Base-by-base conservation (phyloP, 2,329 filamentous ascomycete genomes). In the Cryoendolithus antarcticus region DNA sequence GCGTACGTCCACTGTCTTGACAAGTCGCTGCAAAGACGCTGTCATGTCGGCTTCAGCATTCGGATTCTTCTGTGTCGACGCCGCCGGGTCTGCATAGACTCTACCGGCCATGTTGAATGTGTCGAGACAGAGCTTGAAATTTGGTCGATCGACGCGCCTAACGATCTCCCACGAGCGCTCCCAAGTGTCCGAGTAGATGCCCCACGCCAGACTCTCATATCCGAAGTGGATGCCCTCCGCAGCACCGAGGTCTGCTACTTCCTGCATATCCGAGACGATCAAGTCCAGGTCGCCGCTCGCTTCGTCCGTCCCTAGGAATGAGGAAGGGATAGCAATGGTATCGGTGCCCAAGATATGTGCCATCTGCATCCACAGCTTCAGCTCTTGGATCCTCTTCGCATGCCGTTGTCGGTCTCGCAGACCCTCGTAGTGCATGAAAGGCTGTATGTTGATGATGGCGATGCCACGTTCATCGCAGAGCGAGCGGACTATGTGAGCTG, bases 371-470 rank as follows among this genome's bases (percentile, higher is more conserved):
- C 82, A 89, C 13, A 80, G 64, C 8, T 70, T 62, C 13, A 89
- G 68, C 48, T 85, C 72, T 11, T 72, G 64, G 27, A 86, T 60
- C 3, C 76, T 66, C 19, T 65, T 59, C 1, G 61, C 59, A 51
- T 82, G 79, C 42, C 72, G 65, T 10, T 59, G 49, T 7, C 80
- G 67, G 58, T 86, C 75, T 4, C 77, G 44, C 0, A 86, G 67
- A 1, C 83, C 84, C 48, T 88, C 84, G 60, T 82, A 86, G 61
- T 85, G 75, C 63, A 74, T 72, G 56, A 89, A 88, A 0, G 84
- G 84, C 53, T 86, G 82, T 1, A 88, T 68, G 44, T 75, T 79
- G 48, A 85, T 67, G 48, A 85, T 72, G 7, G 63, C 51, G 15
- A 85, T 67, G 27, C 56, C 58, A 21, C 74, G 66, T 2, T 65